phyloP scores from a whole-genome alignment of 2,329 filamentous ascomycete species.

The Magnaporthales sp. region DNA sequence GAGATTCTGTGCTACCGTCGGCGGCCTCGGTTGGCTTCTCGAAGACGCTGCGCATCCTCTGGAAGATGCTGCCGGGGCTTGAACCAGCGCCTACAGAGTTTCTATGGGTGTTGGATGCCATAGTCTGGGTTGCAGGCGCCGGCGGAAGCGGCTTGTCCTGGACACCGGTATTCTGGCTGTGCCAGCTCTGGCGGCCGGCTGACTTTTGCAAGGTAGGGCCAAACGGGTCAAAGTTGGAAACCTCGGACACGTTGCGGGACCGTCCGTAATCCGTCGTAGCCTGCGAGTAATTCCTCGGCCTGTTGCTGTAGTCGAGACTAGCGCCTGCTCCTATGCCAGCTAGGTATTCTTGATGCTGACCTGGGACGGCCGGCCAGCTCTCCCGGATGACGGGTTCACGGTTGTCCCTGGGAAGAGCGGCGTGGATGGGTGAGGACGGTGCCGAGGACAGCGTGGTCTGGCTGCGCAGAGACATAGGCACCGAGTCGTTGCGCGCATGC shows the following conservation, averaged over 20 bases:
- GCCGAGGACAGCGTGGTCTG: constrained; percentile 25
- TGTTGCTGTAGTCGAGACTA: constrained; percentile 1
- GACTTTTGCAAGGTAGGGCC: neutral
- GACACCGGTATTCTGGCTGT: neutral
- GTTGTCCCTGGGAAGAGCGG: constrained; percentile 15
- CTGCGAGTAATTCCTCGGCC: constrained; percentile 4
- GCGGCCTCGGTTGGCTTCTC: constrained; percentile 16
- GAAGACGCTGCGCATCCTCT: constrained; percentile 31
- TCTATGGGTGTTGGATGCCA: constrained; percentile 4
- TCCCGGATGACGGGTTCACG: constrained; percentile 24
- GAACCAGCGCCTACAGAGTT: constrained; percentile 10
- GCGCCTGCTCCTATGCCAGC: neutral
- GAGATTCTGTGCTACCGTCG: constrained; percentile 11
- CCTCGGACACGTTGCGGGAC: neutral
- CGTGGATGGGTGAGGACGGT: constrained; percentile 21
- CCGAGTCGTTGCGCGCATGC: constrained; percentile 20
- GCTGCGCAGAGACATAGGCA: constrained; percentile 25
- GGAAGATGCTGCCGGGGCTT: constrained; percentile 23
- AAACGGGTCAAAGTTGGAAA: constrained; percentile 19
- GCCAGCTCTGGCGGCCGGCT: neutral
- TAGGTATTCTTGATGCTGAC: constrained; percentile 3
- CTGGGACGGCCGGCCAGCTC: constrained; percentile 18
- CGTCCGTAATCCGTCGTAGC: neutral
- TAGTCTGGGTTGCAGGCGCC: constrained; percentile 6
- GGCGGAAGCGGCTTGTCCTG: constrained; percentile 2